These are phyloP conservation scores for Aspergillus hortae DNA, from an alignment of 2,329 filamentous ascomycete species.

Conservation along the genomic window DNA sequence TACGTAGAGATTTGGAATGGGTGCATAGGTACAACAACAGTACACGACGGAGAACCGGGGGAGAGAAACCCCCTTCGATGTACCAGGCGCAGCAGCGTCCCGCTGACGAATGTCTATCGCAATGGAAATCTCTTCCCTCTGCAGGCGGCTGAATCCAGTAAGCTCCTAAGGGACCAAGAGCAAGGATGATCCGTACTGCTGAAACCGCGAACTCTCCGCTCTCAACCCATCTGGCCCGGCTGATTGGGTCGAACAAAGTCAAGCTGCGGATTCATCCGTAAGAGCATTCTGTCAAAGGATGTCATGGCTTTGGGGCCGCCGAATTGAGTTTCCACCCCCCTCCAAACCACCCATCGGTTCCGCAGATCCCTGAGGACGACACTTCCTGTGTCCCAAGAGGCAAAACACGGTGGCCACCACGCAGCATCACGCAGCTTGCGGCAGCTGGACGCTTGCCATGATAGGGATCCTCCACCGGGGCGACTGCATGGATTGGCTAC, in stretches of 20 bases:
- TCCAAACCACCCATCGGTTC: not conserved
- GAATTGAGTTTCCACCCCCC: not conserved
- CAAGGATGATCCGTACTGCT: not conserved
- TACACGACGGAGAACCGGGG: not conserved
- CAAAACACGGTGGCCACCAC: not conserved
- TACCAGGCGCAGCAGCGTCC: not conserved
- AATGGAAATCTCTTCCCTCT: not conserved
- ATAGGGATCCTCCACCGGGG: conserved; percentile 12
- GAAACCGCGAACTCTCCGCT: not conserved
- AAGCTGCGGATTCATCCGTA: not conserved
- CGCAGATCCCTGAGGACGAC: not conserved
- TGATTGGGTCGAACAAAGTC: not conserved
- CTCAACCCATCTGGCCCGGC: not conserved
- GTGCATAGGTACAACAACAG: not conserved
- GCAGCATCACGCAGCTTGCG: not conserved
- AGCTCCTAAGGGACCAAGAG: not conserved
- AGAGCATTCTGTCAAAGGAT: not conserved
- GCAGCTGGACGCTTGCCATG: not conserved
- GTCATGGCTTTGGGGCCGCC: not conserved
- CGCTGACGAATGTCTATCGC: not conserved
- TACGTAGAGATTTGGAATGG: not conserved
- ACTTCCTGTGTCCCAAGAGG: not conserved
- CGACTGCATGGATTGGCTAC: conserved; percentile 12
- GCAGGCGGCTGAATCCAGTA: not conserved
- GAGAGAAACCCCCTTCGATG: not conserved